Evolutionary conservation across 495 filamentous ascomycete genomes (phyloP), one percentile per base, ranked within the genome.

Genomic region (Penicillium coffeae): DNA sequence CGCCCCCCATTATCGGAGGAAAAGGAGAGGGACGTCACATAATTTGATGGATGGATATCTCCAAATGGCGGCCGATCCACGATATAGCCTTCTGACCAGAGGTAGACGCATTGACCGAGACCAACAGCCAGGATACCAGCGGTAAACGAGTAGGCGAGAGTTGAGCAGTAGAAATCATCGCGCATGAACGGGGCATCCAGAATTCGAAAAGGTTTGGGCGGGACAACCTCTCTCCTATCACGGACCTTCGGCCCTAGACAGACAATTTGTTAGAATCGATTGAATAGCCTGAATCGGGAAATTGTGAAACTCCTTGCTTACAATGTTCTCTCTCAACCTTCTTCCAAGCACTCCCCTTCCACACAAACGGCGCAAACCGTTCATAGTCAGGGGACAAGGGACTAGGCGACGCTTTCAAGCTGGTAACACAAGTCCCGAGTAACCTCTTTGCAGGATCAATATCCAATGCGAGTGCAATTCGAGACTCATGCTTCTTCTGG

Each of bases 131-230:
- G 79, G 12, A 84, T 86, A 25, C 86, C 79, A 27, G 78, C 76
- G 7, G 77, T 84, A 18, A 74, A 66, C 1, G 84, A 94, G 64
- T 96, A 97, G 6, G 93, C 89, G 41, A 98, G 76, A 7, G 90
- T 77, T 0, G 91, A 90, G 67, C 90, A 96, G 62, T 98, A 98
- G 57, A 90, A 98, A 64, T 98, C 94, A 63, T 98, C 93, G 21
- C 89, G 79, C 38, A 97, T 76, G 19, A 80, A 78, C 1, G 92
- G 91, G 3, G 93, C 93, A 70, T 96, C 89, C 12, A 98, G 71
- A 3, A 96, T 90, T 65, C 88, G 85, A 72, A 94, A 95, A 5
- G 89, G 87, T 19, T 83, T 80, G 8, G 73, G 72, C 6, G 89
- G 87, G 15, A 92, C 73, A 20, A 65, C 45, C 33, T 62, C 47